Evolutionary conservation across 2,329 filamentous ascomycete species (phyloP).

Genomic region (Eurotiales sp.): DNA sequence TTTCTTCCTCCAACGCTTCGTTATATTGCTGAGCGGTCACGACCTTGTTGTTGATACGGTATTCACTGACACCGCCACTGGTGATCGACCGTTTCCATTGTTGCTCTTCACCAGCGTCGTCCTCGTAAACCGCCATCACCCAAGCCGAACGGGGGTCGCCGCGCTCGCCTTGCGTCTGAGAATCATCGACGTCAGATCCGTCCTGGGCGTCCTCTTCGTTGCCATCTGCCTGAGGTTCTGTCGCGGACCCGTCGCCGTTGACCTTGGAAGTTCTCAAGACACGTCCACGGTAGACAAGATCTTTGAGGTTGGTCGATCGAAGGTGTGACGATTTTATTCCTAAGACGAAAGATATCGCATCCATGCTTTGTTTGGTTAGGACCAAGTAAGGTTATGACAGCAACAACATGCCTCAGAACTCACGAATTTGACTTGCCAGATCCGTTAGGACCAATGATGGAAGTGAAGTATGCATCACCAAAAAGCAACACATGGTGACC

Average conservation of each 20-base stretch:
- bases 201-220: constrained; percentile 61
- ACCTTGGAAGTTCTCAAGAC: constrained; percentile 90
- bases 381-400: not conserved
- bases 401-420: constrained; percentile 17
- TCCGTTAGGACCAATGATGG: constrained; percentile 98
- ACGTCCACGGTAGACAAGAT: constrained; percentile 92
- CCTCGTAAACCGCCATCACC: constrained; percentile 99
- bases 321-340: constrained; percentile 99
- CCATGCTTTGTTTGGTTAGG: constrained; percentile 70
- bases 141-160: constrained; percentile 90
- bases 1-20: constrained; percentile 83
- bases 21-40: constrained; percentile 93
- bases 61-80: constrained; percentile 82
- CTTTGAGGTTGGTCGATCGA: constrained; percentile 86
- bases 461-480: constrained; percentile 97
- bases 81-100: constrained; percentile 96
- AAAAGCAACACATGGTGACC: constrained; percentile 92
- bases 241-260: constrained; percentile 81
- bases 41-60: constrained; percentile 88
- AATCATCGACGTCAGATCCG: constrained; percentile 57
- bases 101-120: constrained; percentile 92
- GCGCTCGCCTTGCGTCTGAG: constrained; percentile 59
- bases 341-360: constrained; percentile 97
- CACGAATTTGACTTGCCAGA: constrained; percentile 99
- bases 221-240: constrained; percentile 51